A percentile compares a stretch with the other conserved stretches of the same genome.
phyloP scores from a whole-genome alignment of 2,329 filamentous ascomycete species.

The Fusarium neocosmosporiellum region DNA sequence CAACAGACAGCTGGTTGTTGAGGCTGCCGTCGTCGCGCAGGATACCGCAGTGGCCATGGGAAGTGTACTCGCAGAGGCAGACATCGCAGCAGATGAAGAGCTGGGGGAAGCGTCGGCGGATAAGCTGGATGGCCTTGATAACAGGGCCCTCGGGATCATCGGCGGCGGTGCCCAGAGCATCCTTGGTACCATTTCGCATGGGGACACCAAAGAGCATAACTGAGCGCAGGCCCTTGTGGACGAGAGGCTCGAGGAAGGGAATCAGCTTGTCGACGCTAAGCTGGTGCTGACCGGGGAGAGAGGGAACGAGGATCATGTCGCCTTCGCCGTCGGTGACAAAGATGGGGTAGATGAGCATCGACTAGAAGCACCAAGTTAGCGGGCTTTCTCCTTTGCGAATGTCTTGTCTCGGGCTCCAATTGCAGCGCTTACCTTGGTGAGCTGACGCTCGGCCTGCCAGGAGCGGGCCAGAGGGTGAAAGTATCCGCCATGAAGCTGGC shows the following conservation, averaged over 20 bases:
- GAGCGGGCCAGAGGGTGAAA: slow-evolving; percentile 81
- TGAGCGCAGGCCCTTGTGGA: slow-evolving; percentile 89
- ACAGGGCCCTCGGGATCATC: slow-evolving; percentile 95
- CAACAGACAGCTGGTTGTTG: slow-evolving; percentile 93
- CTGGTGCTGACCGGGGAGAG: slow-evolving; percentile 89
- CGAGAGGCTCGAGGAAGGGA: slow-evolving; percentile 85
- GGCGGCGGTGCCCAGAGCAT: slow-evolving; percentile 89
- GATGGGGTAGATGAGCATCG: slow-evolving; percentile 98
- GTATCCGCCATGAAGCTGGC: slow-evolving; percentile 86
- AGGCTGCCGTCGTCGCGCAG: slow-evolving; percentile 91
- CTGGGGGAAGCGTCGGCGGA: slow-evolving; percentile 86
- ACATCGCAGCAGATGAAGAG: slow-evolving; percentile 94
- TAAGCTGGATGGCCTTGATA: slow-evolving; percentile 84
- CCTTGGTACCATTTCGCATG: slow-evolving; percentile 82
- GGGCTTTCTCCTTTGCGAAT: not conserved
- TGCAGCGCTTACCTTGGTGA: slow-evolving; percentile 76
- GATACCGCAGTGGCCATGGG: slow-evolving; percentile 97
- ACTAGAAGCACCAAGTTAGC: slow-evolving; percentile 62
- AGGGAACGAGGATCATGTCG: slow-evolving; percentile 90
- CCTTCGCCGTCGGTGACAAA: slow-evolving; percentile 96
- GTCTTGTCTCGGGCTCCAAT: not conserved
- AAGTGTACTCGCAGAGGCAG: slow-evolving; percentile 98
- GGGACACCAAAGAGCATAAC: slow-evolving; percentile 98
- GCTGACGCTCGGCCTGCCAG: slow-evolving; percentile 86
- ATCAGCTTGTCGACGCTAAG: slow-evolving; percentile 88